A percentile compares a stretch with the other conserved stretches of the same genome.
These are phyloP conservation scores for Ceratocystis ficicola DNA, from an alignment of 2,329 filamentous ascomycete genomes.

Conservation along the genomic window DNA sequence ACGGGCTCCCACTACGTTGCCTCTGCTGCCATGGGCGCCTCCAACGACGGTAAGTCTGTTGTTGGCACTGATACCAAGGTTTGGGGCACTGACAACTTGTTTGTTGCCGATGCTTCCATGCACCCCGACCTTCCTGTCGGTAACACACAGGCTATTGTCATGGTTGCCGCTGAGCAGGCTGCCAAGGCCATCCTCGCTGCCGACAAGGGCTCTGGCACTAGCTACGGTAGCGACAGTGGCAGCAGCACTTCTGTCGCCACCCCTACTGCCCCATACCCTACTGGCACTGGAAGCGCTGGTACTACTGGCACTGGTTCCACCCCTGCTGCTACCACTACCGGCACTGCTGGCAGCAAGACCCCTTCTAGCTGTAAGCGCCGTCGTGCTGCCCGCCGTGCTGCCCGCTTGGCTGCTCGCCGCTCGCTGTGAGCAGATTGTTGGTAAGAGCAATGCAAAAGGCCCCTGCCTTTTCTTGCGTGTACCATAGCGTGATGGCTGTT, in stretches of 20 bases:
- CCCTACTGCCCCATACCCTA: slow-evolving; percentile 1
- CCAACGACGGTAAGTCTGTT: slow-evolving; percentile 41
- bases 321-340: not conserved
- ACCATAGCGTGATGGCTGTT: not conserved
- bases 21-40: slow-evolving; percentile 14
- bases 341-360: not conserved
- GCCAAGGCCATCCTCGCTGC: slow-evolving; percentile 29
- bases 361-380: slow-evolving; percentile 16
- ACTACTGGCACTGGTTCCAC: not conserved
- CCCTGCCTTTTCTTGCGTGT: not conserved
- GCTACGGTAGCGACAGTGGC: not conserved
- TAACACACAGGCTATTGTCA: slow-evolving; percentile 55
- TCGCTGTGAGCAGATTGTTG: not conserved
- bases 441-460: not conserved
- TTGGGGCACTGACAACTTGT: slow-evolving; percentile 56
- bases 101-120: slow-evolving; percentile 55
- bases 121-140: slow-evolving; percentile 57
- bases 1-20: slow-evolving; percentile 46
- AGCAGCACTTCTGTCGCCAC: not conserved
- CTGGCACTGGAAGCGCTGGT: not conserved
- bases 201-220: not conserved
- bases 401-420: slow-evolving; percentile 5
- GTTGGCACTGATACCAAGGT: slow-evolving; percentile 53
- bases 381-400: slow-evolving; percentile 14
- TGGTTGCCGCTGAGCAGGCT: slow-evolving; percentile 53